Conservation (phyloP, 495 filamentous ascomycete species). For the Aspergillus heteromorphus region DNA sequence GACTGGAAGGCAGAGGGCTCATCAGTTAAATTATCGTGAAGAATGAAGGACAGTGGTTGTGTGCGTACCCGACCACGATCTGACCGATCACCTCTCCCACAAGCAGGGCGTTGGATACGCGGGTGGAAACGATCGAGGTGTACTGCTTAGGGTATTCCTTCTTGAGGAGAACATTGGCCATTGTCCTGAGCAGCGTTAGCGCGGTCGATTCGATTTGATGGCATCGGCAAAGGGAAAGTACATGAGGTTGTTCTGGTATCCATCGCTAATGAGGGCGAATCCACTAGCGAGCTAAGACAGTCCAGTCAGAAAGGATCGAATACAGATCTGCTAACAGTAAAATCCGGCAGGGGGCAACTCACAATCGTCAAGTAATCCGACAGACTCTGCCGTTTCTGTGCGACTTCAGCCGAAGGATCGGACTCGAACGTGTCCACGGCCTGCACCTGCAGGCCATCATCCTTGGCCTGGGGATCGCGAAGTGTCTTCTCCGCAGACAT, state of each 20-base stretch:
- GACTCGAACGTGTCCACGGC: neutral
- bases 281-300: neutral
- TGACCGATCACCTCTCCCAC: neutral
- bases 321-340: neutral
- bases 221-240: neutral
- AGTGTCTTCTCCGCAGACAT: neutral
- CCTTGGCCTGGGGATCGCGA: neutral
- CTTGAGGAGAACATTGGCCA: neutral
- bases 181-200: neutral
- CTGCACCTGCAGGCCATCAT: neutral
- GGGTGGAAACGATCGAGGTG: neutral
- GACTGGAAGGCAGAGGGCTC: neutral
- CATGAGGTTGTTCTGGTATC: slow-evolving; percentile 2
- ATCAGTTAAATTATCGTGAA: neutral
- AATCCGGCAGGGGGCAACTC: neutral
- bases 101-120: neutral
- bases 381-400: neutral
- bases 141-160: neutral
- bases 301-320: neutral
- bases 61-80: neutral
- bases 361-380: neutral
- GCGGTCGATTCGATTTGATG: neutral
- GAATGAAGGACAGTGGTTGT: neutral
- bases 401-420: neutral
- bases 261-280: slow-evolving; percentile 1